A percentile compares a stretch with the other conserved stretches of the same genome.
phyloP scores from a whole-genome alignment of 2,329 filamentous ascomycete species.

The Saccharata proteae region DNA sequence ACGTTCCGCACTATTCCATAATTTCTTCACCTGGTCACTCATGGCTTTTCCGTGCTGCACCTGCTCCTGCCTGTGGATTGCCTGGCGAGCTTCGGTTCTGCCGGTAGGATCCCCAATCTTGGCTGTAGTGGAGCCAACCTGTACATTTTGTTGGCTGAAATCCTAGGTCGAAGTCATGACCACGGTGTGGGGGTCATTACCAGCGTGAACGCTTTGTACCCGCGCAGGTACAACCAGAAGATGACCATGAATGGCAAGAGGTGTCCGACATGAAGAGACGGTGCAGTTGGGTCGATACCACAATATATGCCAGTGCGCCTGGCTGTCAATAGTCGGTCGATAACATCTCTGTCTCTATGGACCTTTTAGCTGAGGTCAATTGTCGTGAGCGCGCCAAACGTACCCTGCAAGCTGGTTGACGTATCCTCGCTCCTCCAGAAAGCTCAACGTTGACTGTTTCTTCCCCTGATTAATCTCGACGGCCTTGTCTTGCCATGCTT shows the following conservation, averaged over 20 bases:
- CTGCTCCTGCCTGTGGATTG: slow-evolving; percentile 41
- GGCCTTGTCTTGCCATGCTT: slow-evolving; percentile 16
- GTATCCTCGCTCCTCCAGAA: slow-evolving; percentile 60
- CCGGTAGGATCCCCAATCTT: slow-evolving; percentile 70
- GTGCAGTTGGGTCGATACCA: slow-evolving; percentile 70
- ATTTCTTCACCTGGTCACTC: slow-evolving; percentile 54
- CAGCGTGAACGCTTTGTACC: slow-evolving; percentile 54
- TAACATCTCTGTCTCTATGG: slow-evolving; percentile 33
- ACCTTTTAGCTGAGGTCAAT: slow-evolving; percentile 10
- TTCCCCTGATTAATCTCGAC: slow-evolving; percentile 17
- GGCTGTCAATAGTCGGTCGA: slow-evolving; percentile 51
- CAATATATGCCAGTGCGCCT: slow-evolving; percentile 65
- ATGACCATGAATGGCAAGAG: slow-evolving; percentile 71
- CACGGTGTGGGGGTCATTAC: too few species aligned
- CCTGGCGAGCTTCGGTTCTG: slow-evolving; percentile 49
- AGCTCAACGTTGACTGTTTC: slow-evolving; percentile 41
- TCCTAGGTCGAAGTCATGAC: slow-evolving; percentile 12
- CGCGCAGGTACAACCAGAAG: slow-evolving; percentile 73
- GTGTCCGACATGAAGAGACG: slow-evolving; percentile 70
- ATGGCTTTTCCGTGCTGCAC: slow-evolving; percentile 58
- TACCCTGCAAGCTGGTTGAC: slow-evolving; percentile 67
- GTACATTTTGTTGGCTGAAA: slow-evolving; percentile 10
- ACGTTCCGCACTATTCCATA: slow-evolving; percentile 63
- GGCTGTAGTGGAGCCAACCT: slow-evolving; percentile 61
- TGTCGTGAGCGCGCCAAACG: slow-evolving; percentile 14